These are phyloP conservation scores for Cafeteria roenbergensis DNA, from an alignment of 108 stramenopile species.

Conservation along the genomic window DNA sequence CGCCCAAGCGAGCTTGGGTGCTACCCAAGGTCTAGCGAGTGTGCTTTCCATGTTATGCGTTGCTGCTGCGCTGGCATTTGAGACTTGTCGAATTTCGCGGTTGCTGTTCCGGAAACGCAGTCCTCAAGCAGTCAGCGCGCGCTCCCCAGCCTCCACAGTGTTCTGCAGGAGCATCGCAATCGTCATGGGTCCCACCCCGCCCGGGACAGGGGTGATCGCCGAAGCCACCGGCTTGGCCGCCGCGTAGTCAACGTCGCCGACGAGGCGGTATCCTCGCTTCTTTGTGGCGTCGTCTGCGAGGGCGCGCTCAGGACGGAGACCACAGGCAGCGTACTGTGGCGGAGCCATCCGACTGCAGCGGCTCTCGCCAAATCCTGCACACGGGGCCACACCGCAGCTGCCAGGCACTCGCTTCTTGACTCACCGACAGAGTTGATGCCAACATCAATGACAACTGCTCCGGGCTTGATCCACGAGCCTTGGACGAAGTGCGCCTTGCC, in stretches of 20 bases:
- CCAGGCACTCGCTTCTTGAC: slow-evolving; percentile 22
- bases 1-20: too few relatives aligned
- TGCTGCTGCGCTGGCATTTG: too few relatives aligned
- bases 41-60: too few relatives aligned
- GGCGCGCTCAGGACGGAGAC: too few relatives aligned
- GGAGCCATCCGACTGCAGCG: not conserved
- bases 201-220: slow-evolving; percentile 91
- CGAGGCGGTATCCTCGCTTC: slow-evolving; percentile 70
- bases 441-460: slow-evolving; percentile 91
- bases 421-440: slow-evolving; percentile 93
- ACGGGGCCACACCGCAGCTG: slow-evolving; percentile 20
- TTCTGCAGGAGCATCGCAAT: slow-evolving; percentile 93
- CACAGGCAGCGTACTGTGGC: too few relatives aligned
- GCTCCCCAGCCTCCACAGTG: too few relatives aligned
- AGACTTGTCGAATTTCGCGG: too few relatives aligned
- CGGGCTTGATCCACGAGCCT: slow-evolving; percentile 76
- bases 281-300: slow-evolving; percentile 42
- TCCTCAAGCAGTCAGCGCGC: too few relatives aligned
- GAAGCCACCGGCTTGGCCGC: slow-evolving; percentile 50
- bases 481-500: slow-evolving; percentile 71
- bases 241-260: slow-evolving; percentile 82
- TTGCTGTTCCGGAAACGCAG: too few relatives aligned
- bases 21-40: too few relatives aligned
- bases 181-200: slow-evolving; percentile 98
- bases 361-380: not conserved